Conservation (phyloP, 192 early-diverging fungal species). For the Gorgonomyces haynaldii region DNA sequence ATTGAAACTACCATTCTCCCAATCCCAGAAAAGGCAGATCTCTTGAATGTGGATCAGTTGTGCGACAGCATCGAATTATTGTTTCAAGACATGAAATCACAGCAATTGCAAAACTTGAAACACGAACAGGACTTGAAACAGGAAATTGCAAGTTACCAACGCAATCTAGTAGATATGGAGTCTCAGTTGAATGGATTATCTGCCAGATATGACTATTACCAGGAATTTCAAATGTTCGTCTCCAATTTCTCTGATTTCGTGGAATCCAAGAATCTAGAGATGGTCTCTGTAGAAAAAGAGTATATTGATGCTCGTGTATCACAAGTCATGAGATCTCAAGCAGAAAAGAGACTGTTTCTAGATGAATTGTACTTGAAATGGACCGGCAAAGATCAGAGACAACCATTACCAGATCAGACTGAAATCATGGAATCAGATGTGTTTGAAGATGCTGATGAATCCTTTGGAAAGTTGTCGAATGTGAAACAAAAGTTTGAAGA, state of each 20-base stretch:
- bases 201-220: constrained; percentile 21
- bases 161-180: constrained; percentile 11
- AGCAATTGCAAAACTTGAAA: constrained; percentile 8
- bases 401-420: not conserved
- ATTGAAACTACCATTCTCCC: not conserved
- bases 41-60: too few species aligned
- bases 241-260: constrained; percentile 27
- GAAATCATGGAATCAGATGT: not conserved
- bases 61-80: too few species aligned
- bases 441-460: constrained; percentile 21
- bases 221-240: constrained; percentile 22
- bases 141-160: constrained; percentile 16
- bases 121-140: constrained; percentile 5
- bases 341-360: not conserved
- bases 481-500: constrained; percentile 21
- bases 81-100: too few species aligned
- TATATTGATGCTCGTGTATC: not conserved
- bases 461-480: constrained; percentile 13
- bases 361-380: not conserved
- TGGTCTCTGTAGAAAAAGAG: constrained; percentile 13
- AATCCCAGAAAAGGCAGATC: not conserved
- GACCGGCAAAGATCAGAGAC: not conserved
- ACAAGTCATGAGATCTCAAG: not conserved
- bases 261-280: constrained; percentile 17
- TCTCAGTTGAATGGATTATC: constrained; percentile 6